Percentiles rank a stretch among this genome's conserved stretches.
Conservation (phyloP, 768 basidiomycete genomes). For the Plicaturopsis crispa region DNA sequence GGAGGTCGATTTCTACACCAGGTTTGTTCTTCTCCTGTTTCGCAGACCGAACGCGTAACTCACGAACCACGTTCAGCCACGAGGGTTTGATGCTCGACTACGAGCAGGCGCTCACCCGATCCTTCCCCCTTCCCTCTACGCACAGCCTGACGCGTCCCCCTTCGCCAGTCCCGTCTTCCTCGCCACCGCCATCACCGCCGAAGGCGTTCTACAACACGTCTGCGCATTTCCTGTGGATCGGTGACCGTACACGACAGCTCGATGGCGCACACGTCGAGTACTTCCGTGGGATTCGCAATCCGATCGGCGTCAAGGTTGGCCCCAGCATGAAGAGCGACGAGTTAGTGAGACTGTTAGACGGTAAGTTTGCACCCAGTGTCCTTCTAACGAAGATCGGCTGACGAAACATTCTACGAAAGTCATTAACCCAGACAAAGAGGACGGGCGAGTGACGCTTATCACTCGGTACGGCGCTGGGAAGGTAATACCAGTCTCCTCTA, state of each 20-base stretch:
- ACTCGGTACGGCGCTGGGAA: conserved; percentile 90
- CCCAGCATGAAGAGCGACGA: conserved; percentile 80
- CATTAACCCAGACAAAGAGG: conserved; percentile 79
- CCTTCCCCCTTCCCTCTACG: too few species aligned
- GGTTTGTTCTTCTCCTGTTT: conserved; percentile 31
- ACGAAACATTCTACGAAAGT: conserved; percentile 33
- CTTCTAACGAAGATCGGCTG: not conserved
- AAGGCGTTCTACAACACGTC: conserved; percentile 80
- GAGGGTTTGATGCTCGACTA: conserved; percentile 91
- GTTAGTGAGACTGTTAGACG: conserved; percentile 64
- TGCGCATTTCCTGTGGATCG: conserved; percentile 95
- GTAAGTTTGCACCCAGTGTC: conserved; percentile 32
- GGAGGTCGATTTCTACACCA: conserved; percentile 92
- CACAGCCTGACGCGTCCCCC: too few species aligned
- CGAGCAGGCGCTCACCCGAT: conserved; percentile 85
- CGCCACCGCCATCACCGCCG: conserved; percentile 5
- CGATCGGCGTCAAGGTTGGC: conserved; percentile 94
- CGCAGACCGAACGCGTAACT: conserved; percentile 1
- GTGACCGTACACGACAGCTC: conserved; percentile 89
- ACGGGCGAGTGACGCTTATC: conserved; percentile 82
- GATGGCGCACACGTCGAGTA: conserved; percentile 94
- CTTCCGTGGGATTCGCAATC: conserved; percentile 87
- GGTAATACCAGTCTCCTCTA: conserved; percentile 28
- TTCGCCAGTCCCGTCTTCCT: conserved; percentile 23
- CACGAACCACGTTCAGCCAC: conserved; percentile 42